These are phyloP conservation scores for Colletotrichum eremochloae DNA, from an alignment of 2,329 filamentous ascomycete species.

Conservation along the genomic window DNA sequence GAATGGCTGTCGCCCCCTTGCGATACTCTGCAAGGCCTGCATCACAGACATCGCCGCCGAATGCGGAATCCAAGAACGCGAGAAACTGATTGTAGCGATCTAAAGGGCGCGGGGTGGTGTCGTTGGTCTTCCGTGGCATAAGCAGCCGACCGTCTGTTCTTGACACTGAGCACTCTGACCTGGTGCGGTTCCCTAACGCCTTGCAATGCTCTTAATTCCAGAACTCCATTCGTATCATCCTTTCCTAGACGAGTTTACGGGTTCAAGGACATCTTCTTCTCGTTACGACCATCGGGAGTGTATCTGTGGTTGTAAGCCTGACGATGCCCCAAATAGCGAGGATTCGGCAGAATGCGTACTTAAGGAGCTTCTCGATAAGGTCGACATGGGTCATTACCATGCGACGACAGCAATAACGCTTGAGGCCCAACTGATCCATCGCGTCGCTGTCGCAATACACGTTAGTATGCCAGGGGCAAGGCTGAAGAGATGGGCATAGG, in stretches of 20 bases:
- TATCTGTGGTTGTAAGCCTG: slow-evolving; percentile 59
- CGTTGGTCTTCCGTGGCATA: neutral
- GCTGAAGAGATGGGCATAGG: neutral
- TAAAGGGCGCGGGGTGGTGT: neutral
- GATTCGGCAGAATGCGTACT: slow-evolving; percentile 67
- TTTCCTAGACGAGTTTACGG: slow-evolving; percentile 42
- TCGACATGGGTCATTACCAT: slow-evolving; percentile 99
- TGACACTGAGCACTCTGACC: neutral
- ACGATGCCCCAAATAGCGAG: slow-evolving; percentile 30
- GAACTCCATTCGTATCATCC: slow-evolving; percentile 40
- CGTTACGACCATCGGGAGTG: slow-evolving; percentile 73
- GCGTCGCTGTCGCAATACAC: slow-evolving; percentile 76
- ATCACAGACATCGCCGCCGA: neutral
- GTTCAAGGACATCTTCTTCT: slow-evolving; percentile 67
- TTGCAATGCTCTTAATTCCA: slow-evolving; percentile 43
- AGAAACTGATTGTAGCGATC: neutral
- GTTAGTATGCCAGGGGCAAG: neutral
- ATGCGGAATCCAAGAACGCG: neutral
- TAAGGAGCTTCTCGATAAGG: slow-evolving; percentile 96
- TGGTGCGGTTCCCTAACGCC: slow-evolving; percentile 41
- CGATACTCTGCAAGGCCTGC: neutral
- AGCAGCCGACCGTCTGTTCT: neutral
- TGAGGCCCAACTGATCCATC: slow-evolving; percentile 94
- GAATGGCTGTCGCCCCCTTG: neutral
- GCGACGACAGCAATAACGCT: slow-evolving; percentile 96